These are phyloP conservation scores for Syzygium syzygioides DNA, from an alignment of 441 rosid genomes.

Conservation along the genomic window DNA sequence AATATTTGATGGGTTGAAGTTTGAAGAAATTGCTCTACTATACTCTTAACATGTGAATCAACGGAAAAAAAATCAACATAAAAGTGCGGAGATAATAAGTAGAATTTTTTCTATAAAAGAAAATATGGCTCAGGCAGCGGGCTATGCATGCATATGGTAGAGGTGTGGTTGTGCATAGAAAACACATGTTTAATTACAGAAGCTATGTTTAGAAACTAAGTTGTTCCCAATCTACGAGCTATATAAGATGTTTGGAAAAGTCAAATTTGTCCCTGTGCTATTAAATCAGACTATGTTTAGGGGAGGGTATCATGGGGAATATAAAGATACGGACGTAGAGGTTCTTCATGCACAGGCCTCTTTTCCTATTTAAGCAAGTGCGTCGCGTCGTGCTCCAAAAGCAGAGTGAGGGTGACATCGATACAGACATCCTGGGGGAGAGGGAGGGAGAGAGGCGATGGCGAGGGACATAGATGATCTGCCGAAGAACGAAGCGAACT, in stretches of 20 bases:
- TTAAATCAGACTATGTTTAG: neutral
- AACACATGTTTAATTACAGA: neutral
- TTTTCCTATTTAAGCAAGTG: neutral
- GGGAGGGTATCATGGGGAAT: neutral
- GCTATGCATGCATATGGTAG: neutral
- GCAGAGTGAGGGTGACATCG: neutral
- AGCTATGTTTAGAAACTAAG: neutral
- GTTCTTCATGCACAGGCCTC: no score
- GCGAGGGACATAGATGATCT: slow-evolving; percentile 69
- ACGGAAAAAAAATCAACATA: neutral
- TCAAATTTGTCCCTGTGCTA: neutral
- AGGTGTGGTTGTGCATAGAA: neutral
- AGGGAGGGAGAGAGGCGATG: slow-evolving; percentile 12
- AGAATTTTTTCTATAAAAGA: neutral
- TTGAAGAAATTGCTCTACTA: neutral
- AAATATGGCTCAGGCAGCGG: neutral
- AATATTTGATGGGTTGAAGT: neutral
- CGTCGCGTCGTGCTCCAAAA: neutral
- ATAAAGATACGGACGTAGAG: neutral
- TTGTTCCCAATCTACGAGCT: no score
- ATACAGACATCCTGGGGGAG: neutral
- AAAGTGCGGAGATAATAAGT: neutral
- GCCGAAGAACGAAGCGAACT: slow-evolving; percentile 68
- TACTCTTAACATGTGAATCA: neutral
- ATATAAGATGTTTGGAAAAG: neutral